Evolutionary conservation across 306 rosid species (phyloP), one percentile per base, ranked within the genome.

Genomic region (Quercus engelmannii): DNA sequence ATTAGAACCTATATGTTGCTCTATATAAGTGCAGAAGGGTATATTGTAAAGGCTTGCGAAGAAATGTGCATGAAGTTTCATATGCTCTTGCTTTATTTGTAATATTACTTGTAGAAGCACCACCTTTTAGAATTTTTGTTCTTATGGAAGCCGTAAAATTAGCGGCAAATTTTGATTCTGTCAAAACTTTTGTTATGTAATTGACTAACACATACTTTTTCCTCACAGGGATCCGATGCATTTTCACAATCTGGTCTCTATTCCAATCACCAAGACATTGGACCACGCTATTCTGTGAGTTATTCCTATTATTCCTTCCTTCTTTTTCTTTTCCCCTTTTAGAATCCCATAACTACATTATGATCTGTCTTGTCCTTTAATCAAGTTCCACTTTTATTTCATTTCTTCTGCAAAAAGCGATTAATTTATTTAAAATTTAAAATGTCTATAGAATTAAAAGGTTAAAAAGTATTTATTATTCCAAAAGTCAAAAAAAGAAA

Each of bases 251-350:
- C 97, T 69, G 99, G 98, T 78, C 90, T 96, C 28, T 93, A 91
- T 82, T 92, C 97, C 86, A 93, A 90, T 74, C 98, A 89, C 86
- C 97, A 93, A 86, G 99, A 91, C 78, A 96, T 93, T 87, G 99
- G 96, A 74, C 99, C 99, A 43, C 94, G 94, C 79, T 90, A 91
- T 88, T 90, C 97, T 76, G 97, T 94, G 88, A 92, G 98, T 92
- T 78, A n/a, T 55, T 80, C 18, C 77, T 82, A 33, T 74, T 26
- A 28, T 31, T 18, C 28, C 54, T 12, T 43, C 12, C 51, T 46
- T 46, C 52, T 46, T 49, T 12, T 49, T 49, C 54, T 49, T 49
- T 49, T 49, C 54, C 54, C 54, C 54, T 49, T 49, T 49, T 13
- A 49, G 54, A 49, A 49, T 49, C 54, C 54, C 54, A 49, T 49